phyloP scores from a whole-genome alignment of 2,329 filamentous ascomycete species.

The Trichoderma lentiforme region DNA sequence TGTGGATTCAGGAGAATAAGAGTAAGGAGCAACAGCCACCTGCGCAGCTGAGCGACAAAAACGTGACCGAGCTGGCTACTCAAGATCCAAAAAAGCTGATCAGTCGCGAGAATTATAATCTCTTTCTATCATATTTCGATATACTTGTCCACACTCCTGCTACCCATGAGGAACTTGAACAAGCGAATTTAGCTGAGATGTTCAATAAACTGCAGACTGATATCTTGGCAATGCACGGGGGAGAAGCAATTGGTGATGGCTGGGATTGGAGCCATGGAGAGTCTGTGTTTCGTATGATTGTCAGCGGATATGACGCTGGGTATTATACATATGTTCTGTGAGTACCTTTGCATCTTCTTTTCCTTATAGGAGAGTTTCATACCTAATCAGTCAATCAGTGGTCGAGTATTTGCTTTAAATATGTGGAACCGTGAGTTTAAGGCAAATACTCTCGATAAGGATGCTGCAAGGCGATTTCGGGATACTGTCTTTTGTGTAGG shows the following conservation, averaged over 20 bases:
- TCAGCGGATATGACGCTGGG: not conserved
- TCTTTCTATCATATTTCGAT: not conserved
- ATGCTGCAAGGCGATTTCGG: not conserved
- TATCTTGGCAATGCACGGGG: not conserved
- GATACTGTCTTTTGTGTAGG: not conserved
- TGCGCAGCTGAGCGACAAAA: not conserved
- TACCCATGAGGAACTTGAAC: not conserved
- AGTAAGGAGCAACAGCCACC: not conserved
- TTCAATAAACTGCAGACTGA: not conserved
- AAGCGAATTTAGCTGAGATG: not conserved
- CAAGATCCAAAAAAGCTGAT: not conserved
- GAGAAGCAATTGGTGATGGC: not conserved
- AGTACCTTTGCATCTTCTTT: not conserved
- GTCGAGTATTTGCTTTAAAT: not conserved
- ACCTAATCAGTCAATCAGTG: not conserved
- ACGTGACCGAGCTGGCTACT: not conserved
- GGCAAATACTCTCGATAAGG: not conserved
- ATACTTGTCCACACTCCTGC: not conserved
- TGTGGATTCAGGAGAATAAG: not conserved
- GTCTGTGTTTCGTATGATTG: not conserved
- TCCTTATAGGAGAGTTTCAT: not conserved
- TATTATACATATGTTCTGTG: not conserved
- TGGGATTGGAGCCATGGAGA: not conserved
- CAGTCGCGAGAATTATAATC: not conserved
- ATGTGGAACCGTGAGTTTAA: not conserved